Evolutionary conservation across 1,284 basidiomycete species (phyloP).

Genomic region (Ustanciosporium gigantosporum): DNA sequence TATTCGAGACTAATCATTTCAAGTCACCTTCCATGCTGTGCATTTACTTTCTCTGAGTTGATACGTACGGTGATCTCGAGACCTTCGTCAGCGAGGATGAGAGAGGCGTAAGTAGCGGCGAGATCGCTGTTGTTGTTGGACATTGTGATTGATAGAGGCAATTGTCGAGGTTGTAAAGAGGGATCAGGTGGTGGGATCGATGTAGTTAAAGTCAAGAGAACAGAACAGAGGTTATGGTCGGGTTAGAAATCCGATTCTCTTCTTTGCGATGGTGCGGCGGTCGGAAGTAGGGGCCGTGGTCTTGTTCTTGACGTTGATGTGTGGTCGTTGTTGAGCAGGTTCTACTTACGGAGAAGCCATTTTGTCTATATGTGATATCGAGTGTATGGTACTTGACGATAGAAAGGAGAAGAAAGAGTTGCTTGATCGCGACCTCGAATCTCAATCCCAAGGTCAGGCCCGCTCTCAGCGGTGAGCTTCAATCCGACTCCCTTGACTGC

Average conservation of each 20-base stretch:
- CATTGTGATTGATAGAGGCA: too few species aligned
- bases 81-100: conserved; percentile 84
- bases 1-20: too few species aligned
- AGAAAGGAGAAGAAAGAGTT: conserved; percentile 12
- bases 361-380: conserved; percentile 39
- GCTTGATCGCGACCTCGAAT: conserved; percentile 30
- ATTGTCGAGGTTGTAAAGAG: not conserved
- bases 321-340: not conserved
- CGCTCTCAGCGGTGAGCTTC: too few species aligned
- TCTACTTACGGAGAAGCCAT: conserved; percentile 45
- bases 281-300: too few species aligned
- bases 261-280: not conserved
- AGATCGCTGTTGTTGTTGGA: conserved; percentile 44
- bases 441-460: not conserved
- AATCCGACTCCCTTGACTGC: too few species aligned
- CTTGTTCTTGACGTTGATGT: too few species aligned
- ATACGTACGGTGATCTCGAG: conserved; percentile 85
- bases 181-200: not conserved
- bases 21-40: too few species aligned
- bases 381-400: conserved; percentile 35
- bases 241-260: not conserved
- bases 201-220: not conserved
- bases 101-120: conserved; percentile 71
- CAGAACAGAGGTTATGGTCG: too few species aligned
- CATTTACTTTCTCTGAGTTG: too few species aligned